Conservation (phyloP, 306 rosid species). For the Cyamopsis tetragonoloba region DNA sequence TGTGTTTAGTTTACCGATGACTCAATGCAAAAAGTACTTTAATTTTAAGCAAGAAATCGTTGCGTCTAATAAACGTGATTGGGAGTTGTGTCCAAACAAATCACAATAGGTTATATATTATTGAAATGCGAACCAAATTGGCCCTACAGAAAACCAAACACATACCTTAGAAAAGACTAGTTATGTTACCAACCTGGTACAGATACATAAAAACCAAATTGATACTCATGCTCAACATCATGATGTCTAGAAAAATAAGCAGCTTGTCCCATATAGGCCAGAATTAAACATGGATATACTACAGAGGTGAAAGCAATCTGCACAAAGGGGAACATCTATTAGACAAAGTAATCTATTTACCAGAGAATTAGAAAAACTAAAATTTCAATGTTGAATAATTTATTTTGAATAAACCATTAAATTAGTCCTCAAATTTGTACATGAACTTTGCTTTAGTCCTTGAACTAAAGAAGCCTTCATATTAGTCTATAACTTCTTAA, state of each 20-base stretch:
- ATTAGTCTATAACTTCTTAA: too few relatives aligned
- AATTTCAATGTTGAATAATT: not conserved
- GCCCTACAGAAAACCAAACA: too few relatives aligned
- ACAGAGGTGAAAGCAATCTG: conserved; percentile 94
- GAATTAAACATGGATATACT: conserved; percentile 84
- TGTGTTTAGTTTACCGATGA: too few relatives aligned
- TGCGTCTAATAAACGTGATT: too few relatives aligned
- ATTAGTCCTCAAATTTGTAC: too few relatives aligned
- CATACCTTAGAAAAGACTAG: conserved; percentile 5
- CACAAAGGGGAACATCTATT: conserved; percentile 19
- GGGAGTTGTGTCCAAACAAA: too few relatives aligned
- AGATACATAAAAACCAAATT: conserved; percentile 77
- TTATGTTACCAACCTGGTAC: conserved; percentile 67
- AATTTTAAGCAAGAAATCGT: too few relatives aligned
- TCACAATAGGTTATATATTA: too few relatives aligned
- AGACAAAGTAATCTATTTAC: not conserved
- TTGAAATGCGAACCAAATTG: too few relatives aligned
- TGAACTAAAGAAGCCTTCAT: too few relatives aligned
- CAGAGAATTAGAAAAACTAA: not conserved
- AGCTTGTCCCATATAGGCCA: conserved; percentile 99
- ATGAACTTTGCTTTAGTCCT: too few relatives aligned
- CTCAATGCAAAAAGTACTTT: too few relatives aligned
- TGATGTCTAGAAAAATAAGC: conserved; percentile 81
- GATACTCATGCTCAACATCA: conserved; percentile 1
- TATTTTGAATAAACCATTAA: not conserved